phyloP scores from a whole-genome alignment of 352 stramenopile species.

The Pythium phragmiticola region DNA sequence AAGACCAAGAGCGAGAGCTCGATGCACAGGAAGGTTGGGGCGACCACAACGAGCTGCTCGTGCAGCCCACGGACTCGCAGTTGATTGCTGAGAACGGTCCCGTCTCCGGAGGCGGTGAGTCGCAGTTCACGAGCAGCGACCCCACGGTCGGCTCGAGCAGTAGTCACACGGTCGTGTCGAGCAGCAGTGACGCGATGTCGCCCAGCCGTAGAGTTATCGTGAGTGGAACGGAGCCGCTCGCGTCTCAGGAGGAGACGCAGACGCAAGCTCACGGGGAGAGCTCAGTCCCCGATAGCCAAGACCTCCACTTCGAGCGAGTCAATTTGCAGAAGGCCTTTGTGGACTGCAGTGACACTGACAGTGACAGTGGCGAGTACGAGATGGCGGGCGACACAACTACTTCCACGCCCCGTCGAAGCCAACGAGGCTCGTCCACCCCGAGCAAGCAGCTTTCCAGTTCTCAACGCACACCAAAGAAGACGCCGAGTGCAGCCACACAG shows the following conservation, averaged over 20 bases:
- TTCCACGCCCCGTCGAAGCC: slow-evolving; percentile 16
- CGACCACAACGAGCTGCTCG: background rate
- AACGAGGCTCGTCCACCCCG: background rate
- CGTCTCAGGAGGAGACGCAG: slow-evolving; percentile 1
- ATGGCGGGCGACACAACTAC: background rate
- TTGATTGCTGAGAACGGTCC: slow-evolving; percentile 66
- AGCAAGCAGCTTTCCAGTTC: background rate
- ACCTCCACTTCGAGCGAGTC: slow-evolving; percentile 46
- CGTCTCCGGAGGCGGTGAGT: slow-evolving; percentile 20
- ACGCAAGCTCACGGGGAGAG: background rate
- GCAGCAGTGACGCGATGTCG: background rate
- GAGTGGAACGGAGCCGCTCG: slow-evolving; percentile 3
- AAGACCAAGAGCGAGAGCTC: slow-evolving; percentile 56
- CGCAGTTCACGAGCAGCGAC: slow-evolving; percentile 6
- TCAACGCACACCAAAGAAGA: background rate
- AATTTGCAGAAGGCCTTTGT: slow-evolving; percentile 55
- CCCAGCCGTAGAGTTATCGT: slow-evolving; percentile 10
- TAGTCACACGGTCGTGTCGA: slow-evolving; percentile 18
- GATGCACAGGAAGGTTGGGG: slow-evolving; percentile 61
- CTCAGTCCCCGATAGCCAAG: slow-evolving; percentile 32
- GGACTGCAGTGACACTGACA: slow-evolving; percentile 48
- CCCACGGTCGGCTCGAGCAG: slow-evolving; percentile 11
- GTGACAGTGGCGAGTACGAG: slow-evolving; percentile 31
- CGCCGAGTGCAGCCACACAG: background rate
- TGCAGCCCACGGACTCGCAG: slow-evolving; percentile 54